phyloP scores from a whole-genome alignment of 176 grass and related monocot genomes.

The Juncus inflexus region DNA sequence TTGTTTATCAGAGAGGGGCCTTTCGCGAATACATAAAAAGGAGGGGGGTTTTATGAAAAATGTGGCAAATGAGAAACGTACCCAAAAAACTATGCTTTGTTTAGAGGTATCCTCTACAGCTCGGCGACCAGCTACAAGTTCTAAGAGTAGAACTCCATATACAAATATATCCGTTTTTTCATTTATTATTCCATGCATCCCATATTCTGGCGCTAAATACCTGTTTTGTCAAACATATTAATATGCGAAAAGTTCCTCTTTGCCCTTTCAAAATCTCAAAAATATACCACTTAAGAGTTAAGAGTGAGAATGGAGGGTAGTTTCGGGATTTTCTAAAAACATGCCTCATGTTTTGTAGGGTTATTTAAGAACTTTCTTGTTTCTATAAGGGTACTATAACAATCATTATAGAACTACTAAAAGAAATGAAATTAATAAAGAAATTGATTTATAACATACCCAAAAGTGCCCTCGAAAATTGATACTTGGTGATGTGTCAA shows the following conservation, averaged over 20 bases:
- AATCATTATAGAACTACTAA: neutral
- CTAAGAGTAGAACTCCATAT: conserved; percentile 60
- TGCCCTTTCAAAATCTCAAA: neutral
- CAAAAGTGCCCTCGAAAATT: conserved; percentile 73
- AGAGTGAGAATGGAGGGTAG: neutral
- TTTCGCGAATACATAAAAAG: conserved; percentile 12
- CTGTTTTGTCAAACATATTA: conserved; percentile 17
- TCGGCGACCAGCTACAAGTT: conserved; percentile 58
- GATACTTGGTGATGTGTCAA: conserved; percentile 58
- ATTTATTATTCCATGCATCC: conserved; percentile 69
- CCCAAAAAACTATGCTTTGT: conserved; percentile 64
- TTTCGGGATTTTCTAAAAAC: neutral
- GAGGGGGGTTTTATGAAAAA: neutral
- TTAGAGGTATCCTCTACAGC: conserved; percentile 45
- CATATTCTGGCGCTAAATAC: conserved; percentile 74
- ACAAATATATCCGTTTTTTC: conserved; percentile 84
- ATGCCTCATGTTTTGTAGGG: neutral
- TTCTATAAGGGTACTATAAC: neutral
- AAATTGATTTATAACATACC: conserved; percentile 23
- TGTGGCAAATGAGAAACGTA: conserved; percentile 4
- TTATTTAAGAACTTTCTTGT: neutral
- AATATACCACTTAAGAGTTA: neutral
- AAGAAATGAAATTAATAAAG: neutral
- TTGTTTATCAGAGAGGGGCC: neutral
- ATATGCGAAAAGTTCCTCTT: neutral